These are phyloP conservation scores for Pseudogymnoascus sp. DNA, from an alignment of 2,329 filamentous ascomycete genomes.

Conservation along the genomic window DNA sequence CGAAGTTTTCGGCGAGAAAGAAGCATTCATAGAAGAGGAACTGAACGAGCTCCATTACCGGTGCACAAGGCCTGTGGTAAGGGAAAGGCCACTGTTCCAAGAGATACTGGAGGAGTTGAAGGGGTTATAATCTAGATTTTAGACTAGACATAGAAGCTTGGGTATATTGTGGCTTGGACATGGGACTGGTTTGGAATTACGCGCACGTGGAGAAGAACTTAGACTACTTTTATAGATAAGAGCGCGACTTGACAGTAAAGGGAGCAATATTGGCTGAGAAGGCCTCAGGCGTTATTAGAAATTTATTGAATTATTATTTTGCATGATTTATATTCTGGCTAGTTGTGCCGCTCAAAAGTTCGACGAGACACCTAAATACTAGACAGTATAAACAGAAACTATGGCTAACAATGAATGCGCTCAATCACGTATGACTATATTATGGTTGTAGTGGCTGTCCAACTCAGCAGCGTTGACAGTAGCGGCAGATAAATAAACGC, in stretches of 20 bases:
- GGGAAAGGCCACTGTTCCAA: slow-evolving; percentile 23
- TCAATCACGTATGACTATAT: not conserved
- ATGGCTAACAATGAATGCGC: not conserved
- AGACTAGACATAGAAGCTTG: not conserved
- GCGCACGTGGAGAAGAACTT: not conserved
- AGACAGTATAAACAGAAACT: not conserved
- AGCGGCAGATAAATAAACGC: not conserved
- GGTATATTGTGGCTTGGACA: not conserved
- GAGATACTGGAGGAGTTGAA: slow-evolving; percentile 22
- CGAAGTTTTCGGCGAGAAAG: slow-evolving; percentile 22
- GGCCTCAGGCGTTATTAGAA: not conserved
- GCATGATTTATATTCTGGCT: not conserved
- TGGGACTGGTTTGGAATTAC: not conserved
- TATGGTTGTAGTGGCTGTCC: not conserved
- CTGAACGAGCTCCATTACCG: slow-evolving; percentile 25
- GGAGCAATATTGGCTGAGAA: not conserved
- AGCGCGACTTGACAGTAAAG: not conserved
- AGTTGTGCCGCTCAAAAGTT: not conserved
- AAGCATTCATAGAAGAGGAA: slow-evolving; percentile 22
- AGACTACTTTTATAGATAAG: not conserved
- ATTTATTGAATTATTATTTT: not conserved
- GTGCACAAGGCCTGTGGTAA: slow-evolving; percentile 24
- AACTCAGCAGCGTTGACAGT: not conserved
- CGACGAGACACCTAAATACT: not conserved
- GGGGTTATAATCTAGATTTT: slow-evolving; percentile 13